Percentiles rank a stretch among this genome's conserved stretches.
phyloP scores from a whole-genome alignment of 345 rosid genomes.

The Bruguiera gymnorhiza region DNA sequence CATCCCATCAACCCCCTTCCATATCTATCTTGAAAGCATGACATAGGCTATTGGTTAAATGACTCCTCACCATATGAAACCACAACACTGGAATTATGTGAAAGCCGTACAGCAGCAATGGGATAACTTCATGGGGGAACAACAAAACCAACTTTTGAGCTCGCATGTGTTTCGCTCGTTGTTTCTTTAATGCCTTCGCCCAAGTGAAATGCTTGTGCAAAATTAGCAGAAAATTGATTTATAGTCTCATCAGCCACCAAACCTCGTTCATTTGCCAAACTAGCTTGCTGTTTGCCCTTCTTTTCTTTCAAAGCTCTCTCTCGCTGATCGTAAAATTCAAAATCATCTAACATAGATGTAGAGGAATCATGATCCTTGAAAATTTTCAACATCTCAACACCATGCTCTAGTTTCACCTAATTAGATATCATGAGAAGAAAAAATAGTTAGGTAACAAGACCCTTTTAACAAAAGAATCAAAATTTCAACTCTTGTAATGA shows the following conservation, averaged over 20 bases:
- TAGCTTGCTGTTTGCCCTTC: conserved; percentile 34
- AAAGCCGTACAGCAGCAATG: not conserved
- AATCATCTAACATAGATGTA: conserved; percentile 64
- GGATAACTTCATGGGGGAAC: not conserved
- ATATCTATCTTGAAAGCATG: conserved; percentile 3
- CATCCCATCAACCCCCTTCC: not conserved
- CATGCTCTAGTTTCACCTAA: conserved; percentile 65
- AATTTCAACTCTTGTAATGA: not conserved
- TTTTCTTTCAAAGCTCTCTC: conserved; percentile 49
- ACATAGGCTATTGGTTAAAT: not conserved
- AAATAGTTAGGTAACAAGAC: conserved; percentile 2
- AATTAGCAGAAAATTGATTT: conserved; percentile 41
- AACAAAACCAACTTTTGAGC: conserved; percentile 1
- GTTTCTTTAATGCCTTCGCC: conserved; percentile 17
- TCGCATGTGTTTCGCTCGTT: not conserved
- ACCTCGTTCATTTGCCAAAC: conserved; percentile 18
- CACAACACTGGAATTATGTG: not conserved
- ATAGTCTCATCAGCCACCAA: conserved; percentile 28
- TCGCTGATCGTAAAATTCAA: conserved; percentile 51
- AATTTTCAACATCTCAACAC: conserved; percentile 65
- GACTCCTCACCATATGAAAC: conserved; percentile 3
- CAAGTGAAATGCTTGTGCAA: conserved; percentile 26
- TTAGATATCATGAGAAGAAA: not conserved
- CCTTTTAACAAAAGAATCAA: not conserved
- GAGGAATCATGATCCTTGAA: conserved; percentile 52